Conservation (phyloP, 306 rosid genomes). For the Astragalus membranaceus region DNA sequence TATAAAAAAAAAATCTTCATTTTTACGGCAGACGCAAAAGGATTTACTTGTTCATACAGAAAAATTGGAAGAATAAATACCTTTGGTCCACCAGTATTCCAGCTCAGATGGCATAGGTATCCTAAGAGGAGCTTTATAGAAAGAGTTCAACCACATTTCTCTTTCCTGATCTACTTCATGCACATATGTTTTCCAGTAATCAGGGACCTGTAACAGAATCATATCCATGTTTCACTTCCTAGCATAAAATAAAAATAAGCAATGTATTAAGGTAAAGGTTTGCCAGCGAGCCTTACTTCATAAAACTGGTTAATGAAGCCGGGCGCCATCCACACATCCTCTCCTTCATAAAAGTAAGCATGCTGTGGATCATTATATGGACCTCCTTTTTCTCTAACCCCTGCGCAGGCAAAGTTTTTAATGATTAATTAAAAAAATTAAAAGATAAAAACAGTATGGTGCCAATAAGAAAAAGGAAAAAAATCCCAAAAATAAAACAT, state of each 20-base stretch:
- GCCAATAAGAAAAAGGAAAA: background rate
- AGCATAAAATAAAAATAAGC: conserved; percentile 8
- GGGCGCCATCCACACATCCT: conserved; percentile 96
- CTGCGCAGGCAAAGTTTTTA: conserved; percentile 32
- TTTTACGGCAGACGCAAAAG: conserved; percentile 5
- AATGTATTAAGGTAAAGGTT: conserved; percentile 15
- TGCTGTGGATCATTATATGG: conserved; percentile 91
- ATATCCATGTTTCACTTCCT: background rate
- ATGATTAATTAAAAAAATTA: conserved; percentile 12
- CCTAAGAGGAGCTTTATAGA: conserved; percentile 87
- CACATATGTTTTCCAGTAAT: conserved; percentile 78
- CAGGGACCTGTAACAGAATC: conserved; percentile 69
- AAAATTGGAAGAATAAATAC: conserved; percentile 26
- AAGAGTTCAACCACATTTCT: conserved; percentile 97
- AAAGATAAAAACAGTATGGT: background rate
- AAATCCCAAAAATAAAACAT: background rate
- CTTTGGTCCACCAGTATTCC: conserved; percentile 81
- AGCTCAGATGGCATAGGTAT: conserved; percentile 98
- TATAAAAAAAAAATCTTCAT: background rate
- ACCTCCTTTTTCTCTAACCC: conserved; percentile 92
- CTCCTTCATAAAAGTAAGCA: conserved; percentile 90
- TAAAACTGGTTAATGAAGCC: conserved; percentile 93
- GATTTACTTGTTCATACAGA: background rate
- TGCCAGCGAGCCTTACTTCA: conserved; percentile 50
- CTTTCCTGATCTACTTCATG: conserved; percentile 89